phyloP scores from a whole-genome alignment of 2,329 filamentous ascomycete genomes.

The Scedosporium dehoogii region DNA sequence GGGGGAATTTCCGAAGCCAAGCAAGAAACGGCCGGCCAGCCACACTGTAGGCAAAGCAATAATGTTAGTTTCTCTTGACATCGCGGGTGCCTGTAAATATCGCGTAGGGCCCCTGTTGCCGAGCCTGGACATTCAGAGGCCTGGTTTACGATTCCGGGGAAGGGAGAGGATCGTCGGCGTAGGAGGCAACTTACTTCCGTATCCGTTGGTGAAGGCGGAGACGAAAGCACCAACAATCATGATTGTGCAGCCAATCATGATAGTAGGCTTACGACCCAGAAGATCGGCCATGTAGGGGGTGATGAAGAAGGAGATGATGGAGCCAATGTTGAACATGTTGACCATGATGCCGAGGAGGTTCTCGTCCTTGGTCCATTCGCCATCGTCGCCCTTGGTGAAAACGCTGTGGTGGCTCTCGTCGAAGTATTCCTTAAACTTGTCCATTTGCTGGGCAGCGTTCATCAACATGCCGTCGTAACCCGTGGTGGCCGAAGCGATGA shows the following conservation, averaged over 20 bases:
- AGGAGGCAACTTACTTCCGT: constrained; percentile 25
- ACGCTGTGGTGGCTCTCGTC: constrained; percentile 23
- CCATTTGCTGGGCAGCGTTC: constrained; percentile 50
- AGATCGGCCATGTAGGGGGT: constrained; percentile 35
- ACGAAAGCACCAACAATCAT: constrained; percentile 35
- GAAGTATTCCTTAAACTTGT: constrained; percentile 43
- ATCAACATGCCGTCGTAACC: constrained; percentile 53
- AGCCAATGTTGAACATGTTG: constrained; percentile 43
- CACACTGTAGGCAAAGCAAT: constrained; percentile 19
- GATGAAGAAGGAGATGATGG: constrained; percentile 37
- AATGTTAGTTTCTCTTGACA: not conserved
- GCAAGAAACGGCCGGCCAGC: constrained; percentile 26
- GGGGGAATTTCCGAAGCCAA: constrained; percentile 57
- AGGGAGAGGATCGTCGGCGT: not conserved
- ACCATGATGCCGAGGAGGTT: constrained; percentile 38
- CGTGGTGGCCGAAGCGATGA: constrained; percentile 51
- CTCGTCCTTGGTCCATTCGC: constrained; percentile 15
- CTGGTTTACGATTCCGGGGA: not conserved
- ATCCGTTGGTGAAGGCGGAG: constrained; percentile 31
- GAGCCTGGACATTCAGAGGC: no score
- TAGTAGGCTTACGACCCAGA: constrained; percentile 32
- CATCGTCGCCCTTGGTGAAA: constrained; percentile 3
- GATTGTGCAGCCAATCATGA: constrained; percentile 31
- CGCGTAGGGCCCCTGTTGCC: no score
- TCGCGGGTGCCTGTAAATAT: no score